Evolutionary conservation across 2,329 filamentous ascomycete genomes (phyloP), one percentile per base, ranked within the genome.

Genomic region (Microdochium paspali): DNA sequence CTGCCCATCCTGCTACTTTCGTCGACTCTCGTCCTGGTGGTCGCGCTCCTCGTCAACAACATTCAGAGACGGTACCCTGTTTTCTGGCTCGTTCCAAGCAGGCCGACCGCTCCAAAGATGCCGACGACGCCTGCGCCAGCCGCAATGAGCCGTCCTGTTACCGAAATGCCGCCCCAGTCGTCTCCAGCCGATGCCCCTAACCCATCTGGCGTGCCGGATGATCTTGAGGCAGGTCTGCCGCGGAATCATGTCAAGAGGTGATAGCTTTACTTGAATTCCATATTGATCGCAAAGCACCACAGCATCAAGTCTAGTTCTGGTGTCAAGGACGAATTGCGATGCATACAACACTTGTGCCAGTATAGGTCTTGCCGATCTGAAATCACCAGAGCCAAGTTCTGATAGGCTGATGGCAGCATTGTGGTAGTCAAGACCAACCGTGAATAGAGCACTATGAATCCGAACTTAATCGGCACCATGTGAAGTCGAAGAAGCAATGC

Each of bases 1-100:
- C 60, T 89, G 5, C 77, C 81, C 0, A 66, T 87, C 5, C 71
- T 87, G 18, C 46, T 84, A 31, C 65, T 89, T 21, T 80, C 77
- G 3, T 76, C 71, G 44, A 59, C 62, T 0, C 61, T 89, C 44
- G 85, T 89, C 76, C 64, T 85, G 25, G 65, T 54, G 1, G 73
- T 78, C 2, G 84, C 84, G 0, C 64, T 87, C 45, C 25, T 87
- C 5, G 56, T 87, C 49, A 87, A 88, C 57, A 90, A 90, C 51
- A 65, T 87, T 2, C 77, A 84, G 58, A 70, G 82, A 9, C 70
- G 72, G 18, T 89, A 79, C 51, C 85, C 85, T 0, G 53, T 77
- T 2, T 88, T 86, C 60, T 90, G 85, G 85, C 87, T 40, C 13
- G 35, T 20, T 15, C 35, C 35, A 12, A 40, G 35, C 35, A 40